phyloP scores from a whole-genome alignment of 2,329 filamentous ascomycete genomes.

The Stenocarpella maydis region DNA sequence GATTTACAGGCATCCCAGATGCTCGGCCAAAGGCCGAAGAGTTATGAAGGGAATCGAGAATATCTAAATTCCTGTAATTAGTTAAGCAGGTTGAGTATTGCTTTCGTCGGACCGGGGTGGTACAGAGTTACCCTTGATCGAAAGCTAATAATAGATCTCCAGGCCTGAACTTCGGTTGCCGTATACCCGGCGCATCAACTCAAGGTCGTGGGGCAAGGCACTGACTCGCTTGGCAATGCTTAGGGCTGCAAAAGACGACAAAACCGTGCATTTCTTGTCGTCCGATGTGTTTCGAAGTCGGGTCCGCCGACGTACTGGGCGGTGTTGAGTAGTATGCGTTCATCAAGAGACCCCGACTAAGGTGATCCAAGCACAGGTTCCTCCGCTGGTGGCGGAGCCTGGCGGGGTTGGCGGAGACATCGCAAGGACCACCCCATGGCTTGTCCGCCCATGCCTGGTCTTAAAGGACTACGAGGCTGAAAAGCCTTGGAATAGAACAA shows the following conservation, averaged over 20 bases:
- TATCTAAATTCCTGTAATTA: conserved; percentile 27
- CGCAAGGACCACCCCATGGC: not conserved
- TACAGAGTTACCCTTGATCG: not conserved
- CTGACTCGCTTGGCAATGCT: conserved; percentile 28
- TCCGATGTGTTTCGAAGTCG: conserved; percentile 27
- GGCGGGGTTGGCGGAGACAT: not conserved
- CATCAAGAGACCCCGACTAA: conserved; percentile 21
- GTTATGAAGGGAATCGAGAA: conserved; percentile 2
- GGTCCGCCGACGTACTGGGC: conserved; percentile 11
- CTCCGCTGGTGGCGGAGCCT: not conserved
- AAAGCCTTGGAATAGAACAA: not conserved
- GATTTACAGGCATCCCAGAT: not conserved
- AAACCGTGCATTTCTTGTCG: conserved; percentile 26
- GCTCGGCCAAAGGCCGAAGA: not conserved
- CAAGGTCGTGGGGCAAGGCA: conserved; percentile 25
- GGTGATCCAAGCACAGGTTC: not conserved
- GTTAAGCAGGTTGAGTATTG: not conserved
- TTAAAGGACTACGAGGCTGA: not conserved
- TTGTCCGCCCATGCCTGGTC: not conserved
- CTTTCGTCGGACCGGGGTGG: no score
- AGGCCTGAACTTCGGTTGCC: conserved; percentile 24
- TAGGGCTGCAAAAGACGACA: conserved; percentile 19
- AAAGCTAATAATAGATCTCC: not conserved
- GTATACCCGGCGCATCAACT: conserved; percentile 31
- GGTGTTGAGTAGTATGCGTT: conserved; percentile 23